These are phyloP conservation scores for Pythium angustatum DNA, from an alignment of 352 stramenopile genomes.

Conservation along the genomic window DNA sequence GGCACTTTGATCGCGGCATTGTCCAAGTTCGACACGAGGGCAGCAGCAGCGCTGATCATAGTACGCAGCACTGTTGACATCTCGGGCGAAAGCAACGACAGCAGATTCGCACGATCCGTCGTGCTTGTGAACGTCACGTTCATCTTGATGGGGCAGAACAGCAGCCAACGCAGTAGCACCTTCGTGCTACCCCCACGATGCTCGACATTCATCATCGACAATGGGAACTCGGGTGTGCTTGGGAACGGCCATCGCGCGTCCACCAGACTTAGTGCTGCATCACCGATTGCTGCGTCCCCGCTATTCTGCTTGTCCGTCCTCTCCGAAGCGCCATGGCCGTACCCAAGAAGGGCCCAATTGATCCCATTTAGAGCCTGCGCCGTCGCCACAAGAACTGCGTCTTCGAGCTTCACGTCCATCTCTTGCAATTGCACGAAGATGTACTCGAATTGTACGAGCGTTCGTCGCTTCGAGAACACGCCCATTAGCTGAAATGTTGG, in stretches of 20 bases:
- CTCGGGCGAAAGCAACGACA: conserved; percentile 78
- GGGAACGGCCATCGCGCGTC: conserved; percentile 29
- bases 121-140: conserved; percentile 89
- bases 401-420: conserved; percentile 85
- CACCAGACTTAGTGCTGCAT: conserved; percentile 31
- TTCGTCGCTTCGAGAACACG: conserved; percentile 63
- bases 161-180: conserved; percentile 72
- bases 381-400: conserved; percentile 72
- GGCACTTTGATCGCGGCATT: conserved; percentile 86
- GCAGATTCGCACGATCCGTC: conserved; percentile 75
- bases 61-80: conserved; percentile 80
- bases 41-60: conserved; percentile 76
- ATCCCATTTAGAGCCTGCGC: conserved; percentile 77
- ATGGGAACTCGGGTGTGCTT: conserved; percentile 23
- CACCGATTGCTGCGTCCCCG: conserved; percentile 32
- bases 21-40: conserved; percentile 84
- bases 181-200: conserved; percentile 62
- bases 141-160: conserved; percentile 85
- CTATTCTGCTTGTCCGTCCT: conserved; percentile 36
- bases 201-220: conserved; percentile 29
- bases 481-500: conserved; percentile 83
- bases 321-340: conserved; percentile 23
- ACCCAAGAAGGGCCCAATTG: conserved; percentile 48
- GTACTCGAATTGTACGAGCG: conserved; percentile 83
- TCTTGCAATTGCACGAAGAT: conserved; percentile 87